These are phyloP conservation scores for Mollisiaceae sp. DNA, from an alignment of 2,329 filamentous ascomycete genomes.

Conservation along the genomic window DNA sequence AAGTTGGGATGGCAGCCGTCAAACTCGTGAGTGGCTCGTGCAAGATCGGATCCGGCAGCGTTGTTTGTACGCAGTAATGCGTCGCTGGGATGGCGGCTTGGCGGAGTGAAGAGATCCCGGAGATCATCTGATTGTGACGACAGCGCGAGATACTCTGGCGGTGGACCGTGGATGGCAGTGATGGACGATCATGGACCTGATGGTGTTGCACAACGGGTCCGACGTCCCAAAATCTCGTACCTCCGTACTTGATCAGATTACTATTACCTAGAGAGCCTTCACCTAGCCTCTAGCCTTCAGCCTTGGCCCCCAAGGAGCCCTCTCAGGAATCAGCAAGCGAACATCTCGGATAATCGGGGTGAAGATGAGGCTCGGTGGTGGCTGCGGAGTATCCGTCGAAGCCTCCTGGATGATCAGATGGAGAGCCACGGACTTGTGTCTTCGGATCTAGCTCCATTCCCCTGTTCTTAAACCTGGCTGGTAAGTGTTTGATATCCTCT, in stretches of 20 bases:
- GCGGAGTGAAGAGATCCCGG: slow-evolving; percentile 4
- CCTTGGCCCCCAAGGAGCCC: background rate
- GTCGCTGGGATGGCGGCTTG: background rate
- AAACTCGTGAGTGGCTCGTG: background rate
- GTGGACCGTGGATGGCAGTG: background rate
- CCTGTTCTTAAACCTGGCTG: slow-evolving; percentile 3
- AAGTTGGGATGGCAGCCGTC: background rate
- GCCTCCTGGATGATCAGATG: background rate
- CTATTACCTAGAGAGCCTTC: too few species aligned
- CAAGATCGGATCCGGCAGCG: background rate
- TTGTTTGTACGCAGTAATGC: slow-evolving; percentile 8
- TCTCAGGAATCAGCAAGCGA: background rate
- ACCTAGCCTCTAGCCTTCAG: too few species aligned
- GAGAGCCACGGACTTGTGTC: background rate
- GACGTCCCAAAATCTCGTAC: background rate
- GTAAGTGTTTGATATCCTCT: slow-evolving; percentile 7
- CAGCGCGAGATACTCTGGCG: background rate
- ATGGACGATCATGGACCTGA: too few species aligned
- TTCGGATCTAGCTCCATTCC: background rate
- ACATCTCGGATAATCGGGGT: background rate
- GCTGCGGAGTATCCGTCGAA: background rate
- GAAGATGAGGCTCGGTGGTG: background rate
- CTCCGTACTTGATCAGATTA: background rate
- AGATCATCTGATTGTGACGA: slow-evolving; percentile 4
- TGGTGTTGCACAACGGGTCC: background rate